These are phyloP conservation scores for Yamadazyma friedrichii DNA, from an alignment of 1,139 yeast species.

Conservation along the genomic window DNA sequence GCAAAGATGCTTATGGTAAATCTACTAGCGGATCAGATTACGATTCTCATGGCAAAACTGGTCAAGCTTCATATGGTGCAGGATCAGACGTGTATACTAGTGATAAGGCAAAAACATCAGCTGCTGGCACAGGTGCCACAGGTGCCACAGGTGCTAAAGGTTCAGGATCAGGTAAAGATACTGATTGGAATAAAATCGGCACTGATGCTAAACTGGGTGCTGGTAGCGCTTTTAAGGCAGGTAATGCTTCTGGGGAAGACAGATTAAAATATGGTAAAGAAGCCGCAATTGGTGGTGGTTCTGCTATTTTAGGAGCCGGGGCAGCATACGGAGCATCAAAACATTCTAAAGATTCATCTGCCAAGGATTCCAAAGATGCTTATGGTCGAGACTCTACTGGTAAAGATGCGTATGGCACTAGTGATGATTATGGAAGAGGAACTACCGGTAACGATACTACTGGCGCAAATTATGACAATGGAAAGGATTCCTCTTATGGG, in stretches of 20 bases:
- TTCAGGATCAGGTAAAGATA: not conserved
- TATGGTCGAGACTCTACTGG: not conserved
- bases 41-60: conserved; percentile 13
- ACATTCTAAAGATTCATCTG: conserved; percentile 1
- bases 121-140: conserved; percentile 6
- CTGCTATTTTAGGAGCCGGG: conserved; percentile 15
- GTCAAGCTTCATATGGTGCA: conserved; percentile 11
- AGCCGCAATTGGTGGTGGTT: conserved; percentile 15
- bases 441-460: not conserved
- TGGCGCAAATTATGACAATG: not conserved
- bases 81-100: conserved; percentile 9
- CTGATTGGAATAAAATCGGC: conserved; percentile 12
- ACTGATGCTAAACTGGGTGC: conserved; percentile 13
- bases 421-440: conserved; percentile 1
- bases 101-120: conserved; percentile 3
- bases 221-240: conserved; percentile 10
- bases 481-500: conserved; percentile 2
- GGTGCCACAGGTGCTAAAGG: conserved; percentile 11
- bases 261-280: conserved; percentile 14
- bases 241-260: conserved; percentile 12
- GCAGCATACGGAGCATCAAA: conserved; percentile 12
- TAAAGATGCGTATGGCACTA: not conserved
- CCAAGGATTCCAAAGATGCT: conserved; percentile 4
- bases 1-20: conserved; percentile 12
- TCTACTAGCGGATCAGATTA: conserved; percentile 2